phyloP scores from a whole-genome alignment of 768 basidiomycete species.

The Boletus bicolor region DNA sequence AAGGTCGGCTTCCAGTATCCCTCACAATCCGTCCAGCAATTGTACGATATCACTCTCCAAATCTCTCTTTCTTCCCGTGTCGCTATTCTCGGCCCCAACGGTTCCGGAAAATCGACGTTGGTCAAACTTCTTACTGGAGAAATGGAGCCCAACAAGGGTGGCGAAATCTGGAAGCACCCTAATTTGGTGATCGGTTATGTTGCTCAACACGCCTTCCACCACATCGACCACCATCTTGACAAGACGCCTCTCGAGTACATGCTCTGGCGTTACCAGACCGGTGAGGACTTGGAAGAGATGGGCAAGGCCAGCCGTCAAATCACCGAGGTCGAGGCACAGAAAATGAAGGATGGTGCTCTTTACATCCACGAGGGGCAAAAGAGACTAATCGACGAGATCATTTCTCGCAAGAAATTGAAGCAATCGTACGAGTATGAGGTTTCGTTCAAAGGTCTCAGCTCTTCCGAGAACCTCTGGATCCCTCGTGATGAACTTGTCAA shows the following conservation, averaged over 20 bases:
- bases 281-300: conserved; percentile 97
- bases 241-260: conserved; percentile 99
- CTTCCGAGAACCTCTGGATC: conserved; percentile 98
- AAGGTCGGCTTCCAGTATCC: conserved; percentile 98
- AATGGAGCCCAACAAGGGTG: conserved; percentile 93
- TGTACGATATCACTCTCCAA: conserved; percentile 94
- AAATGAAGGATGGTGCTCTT: conserved; percentile 94
- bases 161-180: conserved; percentile 99
- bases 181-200: conserved; percentile 99
- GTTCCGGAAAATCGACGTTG: conserved; percentile 96
- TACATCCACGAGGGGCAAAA: conserved; percentile 92
- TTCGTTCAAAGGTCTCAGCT: conserved; percentile 90
- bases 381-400: conserved; percentile 90
- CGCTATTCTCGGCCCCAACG: conserved; percentile 97
- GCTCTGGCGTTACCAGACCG: conserved; percentile 99
- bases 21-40: conserved; percentile 77
- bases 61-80: conserved; percentile 98
- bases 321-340: conserved; percentile 80
- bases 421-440: conserved; percentile 99
- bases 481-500: conserved; percentile 95
- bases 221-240: conserved; percentile 97
- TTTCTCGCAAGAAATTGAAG: conserved; percentile 94
- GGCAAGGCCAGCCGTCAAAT: conserved; percentile 87
- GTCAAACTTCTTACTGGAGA: conserved; percentile 97
- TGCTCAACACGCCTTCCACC: conserved; percentile 99